A percentile compares a stretch with the other conserved stretches of the same genome.
Evolutionary conservation across 768 basidiomycete species (phyloP).

Genomic region (Boletus pseudopeckii): DNA sequence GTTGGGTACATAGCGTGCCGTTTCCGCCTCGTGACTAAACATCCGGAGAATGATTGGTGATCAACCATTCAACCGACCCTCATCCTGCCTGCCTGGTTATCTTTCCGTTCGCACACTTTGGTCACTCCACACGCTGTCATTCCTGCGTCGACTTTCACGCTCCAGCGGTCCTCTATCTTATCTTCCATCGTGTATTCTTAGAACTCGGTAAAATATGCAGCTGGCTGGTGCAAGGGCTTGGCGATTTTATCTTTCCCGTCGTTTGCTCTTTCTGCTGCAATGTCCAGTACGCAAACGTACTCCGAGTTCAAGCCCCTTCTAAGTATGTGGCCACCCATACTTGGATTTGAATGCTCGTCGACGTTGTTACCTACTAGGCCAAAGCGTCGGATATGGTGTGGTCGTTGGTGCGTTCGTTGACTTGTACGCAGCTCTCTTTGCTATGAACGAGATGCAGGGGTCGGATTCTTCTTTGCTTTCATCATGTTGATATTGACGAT

Average conservation of each 20-base stretch:
- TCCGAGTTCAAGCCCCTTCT: constrained; percentile 42
- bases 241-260: background rate
- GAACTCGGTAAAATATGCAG: constrained; percentile 1
- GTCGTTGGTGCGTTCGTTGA: constrained; percentile 37
- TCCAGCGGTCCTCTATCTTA: background rate
- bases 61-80: background rate
- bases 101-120: constrained; percentile 1
- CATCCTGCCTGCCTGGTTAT: background rate
- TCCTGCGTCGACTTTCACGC: background rate
- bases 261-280: background rate
- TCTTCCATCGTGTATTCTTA: constrained; percentile 2
- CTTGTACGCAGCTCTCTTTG: background rate
- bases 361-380: constrained; percentile 24
- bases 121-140: background rate
- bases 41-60: background rate
- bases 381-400: constrained; percentile 49
- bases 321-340: constrained; percentile 20
- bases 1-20: background rate
- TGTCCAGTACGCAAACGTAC: constrained; percentile 17
- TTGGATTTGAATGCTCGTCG: background rate
- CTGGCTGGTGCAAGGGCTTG: background rate
- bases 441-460: constrained; percentile 29
- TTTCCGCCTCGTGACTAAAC: background rate
- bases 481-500: constrained; percentile 45
- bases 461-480: constrained; percentile 49